Evolutionary conservation across 2,329 filamentous ascomycete species (phyloP).

Genomic region (Didymosphaeria variabile): DNA sequence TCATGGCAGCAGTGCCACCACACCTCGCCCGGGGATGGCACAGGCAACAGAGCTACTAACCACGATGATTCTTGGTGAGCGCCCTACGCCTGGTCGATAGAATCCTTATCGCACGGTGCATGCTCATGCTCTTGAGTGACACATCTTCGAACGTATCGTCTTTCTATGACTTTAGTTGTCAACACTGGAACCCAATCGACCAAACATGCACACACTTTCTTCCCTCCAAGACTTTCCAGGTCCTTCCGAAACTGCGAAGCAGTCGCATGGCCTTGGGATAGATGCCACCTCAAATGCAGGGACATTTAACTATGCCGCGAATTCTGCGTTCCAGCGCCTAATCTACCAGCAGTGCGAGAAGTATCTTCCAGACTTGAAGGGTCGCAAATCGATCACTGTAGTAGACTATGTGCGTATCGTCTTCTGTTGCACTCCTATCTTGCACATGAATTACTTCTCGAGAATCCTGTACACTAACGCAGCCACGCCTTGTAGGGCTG

Average conservation of each 20-base stretch:
- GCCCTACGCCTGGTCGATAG: not conserved
- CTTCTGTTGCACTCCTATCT: not conserved
- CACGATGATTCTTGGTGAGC: too few species aligned
- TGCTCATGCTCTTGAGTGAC: not conserved
- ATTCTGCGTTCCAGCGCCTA: constrained; percentile 2
- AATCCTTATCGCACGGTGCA: not conserved
- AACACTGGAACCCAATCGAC: not conserved
- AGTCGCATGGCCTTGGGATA: not conserved
- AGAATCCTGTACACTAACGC: not conserved
- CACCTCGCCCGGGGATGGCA: not conserved
- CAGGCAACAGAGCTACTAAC: not conserved
- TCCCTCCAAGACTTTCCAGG: not conserved
- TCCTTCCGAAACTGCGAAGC: not conserved
- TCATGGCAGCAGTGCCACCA: constrained; percentile 4
- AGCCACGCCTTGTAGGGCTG: not conserved
- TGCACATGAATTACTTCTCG: not conserved
- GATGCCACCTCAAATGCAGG: not conserved
- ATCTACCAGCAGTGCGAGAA: not conserved
- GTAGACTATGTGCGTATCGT: constrained; percentile 1
- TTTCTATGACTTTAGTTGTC: not conserved
- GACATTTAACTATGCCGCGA: not conserved
- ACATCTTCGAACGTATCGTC: not conserved
- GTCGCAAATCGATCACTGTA: not conserved
- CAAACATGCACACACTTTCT: not conserved
- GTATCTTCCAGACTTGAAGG: not conserved